Percentiles rank a stretch among this genome's conserved stretches.
These are phyloP conservation scores for Mycena albidolilacea DNA, from an alignment of 768 basidiomycete genomes.

Conservation along the genomic window DNA sequence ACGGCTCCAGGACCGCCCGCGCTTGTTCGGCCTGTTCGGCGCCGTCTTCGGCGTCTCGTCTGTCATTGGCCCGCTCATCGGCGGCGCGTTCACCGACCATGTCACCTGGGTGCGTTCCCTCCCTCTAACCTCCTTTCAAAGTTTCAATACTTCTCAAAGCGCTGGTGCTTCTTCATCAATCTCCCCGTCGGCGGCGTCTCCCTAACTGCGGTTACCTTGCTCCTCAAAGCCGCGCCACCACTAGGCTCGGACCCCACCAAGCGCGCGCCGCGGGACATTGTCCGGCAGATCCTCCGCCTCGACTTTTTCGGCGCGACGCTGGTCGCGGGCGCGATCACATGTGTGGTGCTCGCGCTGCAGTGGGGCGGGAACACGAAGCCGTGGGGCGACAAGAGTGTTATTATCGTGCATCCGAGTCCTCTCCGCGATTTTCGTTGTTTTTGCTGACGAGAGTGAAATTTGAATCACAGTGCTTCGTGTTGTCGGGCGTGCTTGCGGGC, in stretches of 20 bases:
- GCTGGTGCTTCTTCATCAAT: slow-evolving; percentile 1
- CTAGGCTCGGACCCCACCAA: slow-evolving; percentile 2
- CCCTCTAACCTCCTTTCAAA: background rate
- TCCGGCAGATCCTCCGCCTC: background rate
- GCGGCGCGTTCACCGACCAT: background rate
- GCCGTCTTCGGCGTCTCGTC: background rate
- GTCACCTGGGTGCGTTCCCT: background rate
- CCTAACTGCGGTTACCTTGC: background rate
- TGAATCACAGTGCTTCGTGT: background rate
- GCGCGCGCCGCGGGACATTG: background rate
- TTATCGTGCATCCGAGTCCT: background rate
- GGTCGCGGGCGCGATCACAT: background rate
- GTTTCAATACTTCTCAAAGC: background rate
- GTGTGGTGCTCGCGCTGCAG: background rate
- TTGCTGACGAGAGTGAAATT: no score
- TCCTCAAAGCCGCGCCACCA: background rate
- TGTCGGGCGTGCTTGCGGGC: background rate
- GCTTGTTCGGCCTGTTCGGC: background rate
- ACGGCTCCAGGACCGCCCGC: background rate
- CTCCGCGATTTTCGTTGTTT: no score
- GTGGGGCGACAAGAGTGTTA: slow-evolving; percentile 10
- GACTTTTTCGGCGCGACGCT: slow-evolving; percentile 4
- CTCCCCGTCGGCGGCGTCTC: slow-evolving; percentile 2
- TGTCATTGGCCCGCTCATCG: background rate
- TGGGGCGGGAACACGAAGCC: background rate